phyloP scores from a whole-genome alignment of 2,329 filamentous ascomycete species.

The Scedosporium boydii region DNA sequence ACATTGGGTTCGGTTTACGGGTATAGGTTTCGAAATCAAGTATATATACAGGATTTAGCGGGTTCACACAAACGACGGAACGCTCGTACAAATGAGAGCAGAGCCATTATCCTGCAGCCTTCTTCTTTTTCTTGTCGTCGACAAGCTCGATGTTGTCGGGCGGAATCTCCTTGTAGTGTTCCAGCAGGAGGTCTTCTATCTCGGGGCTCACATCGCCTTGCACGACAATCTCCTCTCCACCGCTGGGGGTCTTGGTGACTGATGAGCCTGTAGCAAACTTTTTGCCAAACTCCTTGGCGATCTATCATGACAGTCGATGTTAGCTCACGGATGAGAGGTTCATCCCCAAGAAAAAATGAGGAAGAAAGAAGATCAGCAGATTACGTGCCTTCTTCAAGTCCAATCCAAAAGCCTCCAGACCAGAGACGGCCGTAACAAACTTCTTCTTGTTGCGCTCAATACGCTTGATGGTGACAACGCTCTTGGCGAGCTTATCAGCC shows the following conservation, averaged over 20 bases:
- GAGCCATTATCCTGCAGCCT: constrained; percentile 15
- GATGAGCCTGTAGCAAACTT: constrained; percentile 93
- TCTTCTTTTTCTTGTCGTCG: constrained; percentile 89
- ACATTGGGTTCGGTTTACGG: not conserved
- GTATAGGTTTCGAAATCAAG: not conserved
- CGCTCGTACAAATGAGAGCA: not conserved
- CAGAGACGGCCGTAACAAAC: constrained; percentile 85
- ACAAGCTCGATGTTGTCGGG: constrained; percentile 92
- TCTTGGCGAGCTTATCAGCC: constrained; percentile 70
- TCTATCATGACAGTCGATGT: constrained; percentile 29
- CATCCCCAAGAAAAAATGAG: not conserved
- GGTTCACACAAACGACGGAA: not conserved
- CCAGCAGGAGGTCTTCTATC: constrained; percentile 80
- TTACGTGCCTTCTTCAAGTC: constrained; percentile 72
- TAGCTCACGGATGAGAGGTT: not conserved
- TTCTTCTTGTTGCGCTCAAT: constrained; percentile 98
- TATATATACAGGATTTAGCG: constrained; percentile 1
- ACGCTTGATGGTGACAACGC: constrained; percentile 83
- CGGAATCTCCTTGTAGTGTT: constrained; percentile 83
- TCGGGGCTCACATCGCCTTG: constrained; percentile 96
- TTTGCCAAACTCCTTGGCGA: constrained; percentile 90
- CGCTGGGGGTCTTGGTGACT: constrained; percentile 79
- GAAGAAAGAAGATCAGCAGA: not conserved
- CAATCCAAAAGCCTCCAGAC: constrained; percentile 80
- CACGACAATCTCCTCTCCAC: constrained; percentile 92